These are phyloP conservation scores for Alternaria infectoria DNA, from an alignment of 2,329 filamentous ascomycete species.

Conservation along the genomic window DNA sequence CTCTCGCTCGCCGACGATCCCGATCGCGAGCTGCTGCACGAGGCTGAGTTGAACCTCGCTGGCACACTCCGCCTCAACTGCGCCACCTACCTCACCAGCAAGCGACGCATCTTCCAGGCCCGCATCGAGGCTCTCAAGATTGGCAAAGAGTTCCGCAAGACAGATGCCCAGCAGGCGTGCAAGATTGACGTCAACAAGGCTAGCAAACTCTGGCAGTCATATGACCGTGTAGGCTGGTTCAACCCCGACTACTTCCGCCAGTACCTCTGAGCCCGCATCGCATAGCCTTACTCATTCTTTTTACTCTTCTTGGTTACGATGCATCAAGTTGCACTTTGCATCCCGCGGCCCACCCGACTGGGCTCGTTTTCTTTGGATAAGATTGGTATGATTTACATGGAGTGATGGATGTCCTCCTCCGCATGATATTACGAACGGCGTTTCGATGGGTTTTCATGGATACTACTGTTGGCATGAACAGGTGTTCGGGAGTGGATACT, in stretches of 20 bases:
- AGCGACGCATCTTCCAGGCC: conserved; percentile 85
- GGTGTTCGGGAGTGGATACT: conserved; percentile 18
- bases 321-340: conserved; percentile 37
- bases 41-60: conserved; percentile 78
- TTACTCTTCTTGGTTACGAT: conserved; percentile 4
- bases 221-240: conserved; percentile 86
- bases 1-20: conserved; percentile 73
- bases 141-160: conserved; percentile 90
- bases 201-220: conserved; percentile 88
- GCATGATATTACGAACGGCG: conserved; percentile 39
- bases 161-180: conserved; percentile 93
- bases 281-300: background rate
- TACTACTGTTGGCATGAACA: conserved; percentile 28
- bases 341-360: conserved; percentile 23
- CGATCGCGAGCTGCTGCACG: conserved; percentile 72
- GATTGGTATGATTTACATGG: conserved; percentile 29
- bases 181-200: conserved; percentile 99
- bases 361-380: conserved; percentile 21
- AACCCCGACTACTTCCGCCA: conserved; percentile 59
- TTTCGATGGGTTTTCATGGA: conserved; percentile 19
- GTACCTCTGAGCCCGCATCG: conserved; percentile 42
- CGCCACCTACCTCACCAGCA: conserved; percentile 89
- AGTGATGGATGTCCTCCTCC: conserved; percentile 16
- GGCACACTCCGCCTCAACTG: conserved; percentile 82
- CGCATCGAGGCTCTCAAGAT: conserved; percentile 70